A percentile compares a stretch with the other conserved stretches of the same genome.
Conservation (phyloP, 192 early-diverging fungal genomes). For the Coemansia sp. region DNA sequence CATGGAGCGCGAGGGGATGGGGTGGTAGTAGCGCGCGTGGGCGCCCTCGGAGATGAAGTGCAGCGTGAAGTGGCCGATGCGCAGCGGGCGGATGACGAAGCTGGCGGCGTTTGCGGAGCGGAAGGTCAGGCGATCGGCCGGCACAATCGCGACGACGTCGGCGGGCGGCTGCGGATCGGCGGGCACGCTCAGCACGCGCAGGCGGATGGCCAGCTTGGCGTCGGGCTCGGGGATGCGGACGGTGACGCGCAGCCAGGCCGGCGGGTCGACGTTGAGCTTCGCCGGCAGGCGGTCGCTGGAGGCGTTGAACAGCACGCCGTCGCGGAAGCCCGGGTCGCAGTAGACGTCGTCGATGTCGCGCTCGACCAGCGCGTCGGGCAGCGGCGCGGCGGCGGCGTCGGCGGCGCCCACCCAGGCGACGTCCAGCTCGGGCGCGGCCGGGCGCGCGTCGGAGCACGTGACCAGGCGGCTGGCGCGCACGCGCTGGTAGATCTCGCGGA, state of each 20-base stretch:
- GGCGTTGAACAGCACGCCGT: constrained; percentile 54
- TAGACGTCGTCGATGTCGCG: constrained; percentile 53
- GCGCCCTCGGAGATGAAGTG: constrained; percentile 52
- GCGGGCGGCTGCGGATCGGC: not conserved
- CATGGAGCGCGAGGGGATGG: constrained; percentile 50
- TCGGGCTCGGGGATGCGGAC: constrained; percentile 51
- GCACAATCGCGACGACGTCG: constrained; percentile 29
- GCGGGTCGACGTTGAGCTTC: constrained; percentile 47
- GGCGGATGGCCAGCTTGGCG: constrained; percentile 27
- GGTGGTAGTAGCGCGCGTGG: constrained; percentile 55
- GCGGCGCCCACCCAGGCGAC: constrained; percentile 52
- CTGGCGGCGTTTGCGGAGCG: constrained; percentile 23
- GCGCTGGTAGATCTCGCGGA: constrained; percentile 47
- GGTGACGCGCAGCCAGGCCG: constrained; percentile 52
- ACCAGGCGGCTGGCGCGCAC: constrained; percentile 46
- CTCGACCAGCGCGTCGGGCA: constrained; percentile 47
- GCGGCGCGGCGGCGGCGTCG: constrained; percentile 22
- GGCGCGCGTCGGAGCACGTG: constrained; percentile 49
- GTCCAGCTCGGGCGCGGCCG: constrained; percentile 51
- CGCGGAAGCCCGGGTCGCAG: constrained; percentile 57
- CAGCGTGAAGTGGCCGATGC: constrained; percentile 48
- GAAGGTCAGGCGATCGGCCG: constrained; percentile 36
- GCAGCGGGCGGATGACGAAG: constrained; percentile 52
- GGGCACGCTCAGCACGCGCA: constrained; percentile 40
- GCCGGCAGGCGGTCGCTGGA: constrained; percentile 56